phyloP scores from a whole-genome alignment of 768 basidiomycete genomes.

The Bullera alba region DNA sequence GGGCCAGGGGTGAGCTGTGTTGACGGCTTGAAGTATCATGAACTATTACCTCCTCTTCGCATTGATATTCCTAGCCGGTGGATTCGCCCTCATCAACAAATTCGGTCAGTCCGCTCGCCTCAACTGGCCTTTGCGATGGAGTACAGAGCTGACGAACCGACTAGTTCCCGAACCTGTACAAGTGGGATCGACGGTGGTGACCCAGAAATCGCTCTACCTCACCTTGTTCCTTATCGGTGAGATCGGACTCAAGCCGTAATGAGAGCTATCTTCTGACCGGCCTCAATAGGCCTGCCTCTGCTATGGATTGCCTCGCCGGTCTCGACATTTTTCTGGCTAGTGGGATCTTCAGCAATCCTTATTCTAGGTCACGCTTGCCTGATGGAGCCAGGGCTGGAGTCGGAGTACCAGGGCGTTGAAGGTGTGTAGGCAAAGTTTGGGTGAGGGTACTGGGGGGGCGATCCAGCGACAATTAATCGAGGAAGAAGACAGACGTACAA shows the following conservation, averaged over 20 bases:
- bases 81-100: conserved; percentile 82
- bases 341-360: conserved; percentile 74
- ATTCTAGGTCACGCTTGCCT: conserved; percentile 78
- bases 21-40: conserved; percentile 55
- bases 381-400: conserved; percentile 86
- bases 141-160: too few species aligned
- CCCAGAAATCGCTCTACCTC: conserved; percentile 81
- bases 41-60: conserved; percentile 73
- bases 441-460: neutral
- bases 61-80: conserved; percentile 77
- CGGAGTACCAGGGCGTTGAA: conserved; percentile 18
- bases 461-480: too few species aligned
- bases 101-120: conserved; percentile 58
- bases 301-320: conserved; percentile 47
- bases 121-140: neutral
- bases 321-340: conserved; percentile 84
- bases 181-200: conserved; percentile 70
- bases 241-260: neutral
- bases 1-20: neutral
- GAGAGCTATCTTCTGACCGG: neutral
- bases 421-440: conserved; percentile 1
- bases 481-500: too few species aligned
- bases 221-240: conserved; percentile 70
- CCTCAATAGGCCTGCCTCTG: conserved; percentile 18
- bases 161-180: conserved; percentile 77